Base-by-base conservation (phyloP, 2,329 filamentous ascomycete genomes). In the Xenosphaeropsis pyriputrescens region DNA sequence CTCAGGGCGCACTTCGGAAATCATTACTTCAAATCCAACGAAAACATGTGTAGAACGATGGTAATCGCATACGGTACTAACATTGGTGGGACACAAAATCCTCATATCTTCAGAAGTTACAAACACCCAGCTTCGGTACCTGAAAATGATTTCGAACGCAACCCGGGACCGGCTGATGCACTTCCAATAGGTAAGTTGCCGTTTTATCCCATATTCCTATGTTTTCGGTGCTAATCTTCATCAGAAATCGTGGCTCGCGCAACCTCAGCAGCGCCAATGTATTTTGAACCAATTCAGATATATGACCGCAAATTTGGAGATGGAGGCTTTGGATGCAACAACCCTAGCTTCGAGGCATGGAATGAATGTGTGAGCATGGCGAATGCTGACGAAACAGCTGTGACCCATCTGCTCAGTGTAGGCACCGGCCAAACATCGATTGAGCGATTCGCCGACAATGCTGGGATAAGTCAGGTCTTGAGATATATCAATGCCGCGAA, bases 211-310 rank as follows among this genome's bases (percentile, higher is more conserved):
- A 9, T 9, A 6, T 26, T 9, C 8, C 8, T 26, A 6, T 9
- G 12, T 26, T 9, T 26, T 11, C 8, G 3, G 22, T 6, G 8
- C 8, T 26, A 26, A 26, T 11, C 3, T 6, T 26, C 12, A 26
- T 6, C 22, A 26, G 22, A 15, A 32, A 17, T 15, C 13, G 30
- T 32, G 2, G 33, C 33, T 17, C 33, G 33, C 7, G 33, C 33
- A 18, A 35, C 33, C 12, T 35, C 33, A 13, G 33, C 33, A 22
- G 33, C 33, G n/a, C 33, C 33, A 18, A 35, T 18, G n/a, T 35
- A 35, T 19, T 35, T 35, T n/a, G 33, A 35, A 14, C 18, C 33
- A 2, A 19, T 35, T 13, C 14, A 35, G 7, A 35, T 35, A n/a
- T 14, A 22, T 6, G 18, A 18, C 12, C 16, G 18, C 5, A 18